These are phyloP conservation scores for Phytopythium vexans DNA, from an alignment of 352 stramenopile genomes.

Conservation along the genomic window DNA sequence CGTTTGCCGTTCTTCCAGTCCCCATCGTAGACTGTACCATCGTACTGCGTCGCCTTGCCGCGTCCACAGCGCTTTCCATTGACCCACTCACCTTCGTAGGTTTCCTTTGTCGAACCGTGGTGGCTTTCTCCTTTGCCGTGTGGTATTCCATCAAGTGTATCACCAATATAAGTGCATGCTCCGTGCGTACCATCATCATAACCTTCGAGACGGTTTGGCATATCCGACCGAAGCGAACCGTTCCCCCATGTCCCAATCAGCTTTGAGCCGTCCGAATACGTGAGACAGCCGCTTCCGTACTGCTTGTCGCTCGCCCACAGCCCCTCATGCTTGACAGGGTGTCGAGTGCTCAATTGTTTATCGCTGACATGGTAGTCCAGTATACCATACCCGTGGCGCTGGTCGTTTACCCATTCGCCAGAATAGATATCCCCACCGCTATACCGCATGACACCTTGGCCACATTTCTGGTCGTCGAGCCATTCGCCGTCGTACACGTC, in stretches of 20 bases:
- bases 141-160: constrained; percentile 36
- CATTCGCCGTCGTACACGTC: constrained; percentile 73
- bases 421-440: constrained; percentile 44
- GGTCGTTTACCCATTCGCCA: constrained; percentile 45
- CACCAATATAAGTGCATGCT: constrained; percentile 42
- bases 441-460: constrained; percentile 54
- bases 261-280: constrained; percentile 50
- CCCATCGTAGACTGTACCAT: constrained; percentile 82
- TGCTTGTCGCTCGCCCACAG: constrained; percentile 61
- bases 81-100: constrained; percentile 50
- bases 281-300: constrained; percentile 54
- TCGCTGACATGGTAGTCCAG: constrained; percentile 18
- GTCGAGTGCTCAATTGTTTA: constrained; percentile 3
- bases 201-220: constrained; percentile 28
- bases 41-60: constrained; percentile 42
- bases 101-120: constrained; percentile 29
- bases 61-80: constrained; percentile 47
- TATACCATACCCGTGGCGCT: constrained; percentile 52
- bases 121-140: constrained; percentile 56
- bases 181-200: constrained; percentile 50
- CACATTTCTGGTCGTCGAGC: constrained; percentile 39
- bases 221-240: constrained; percentile 10
- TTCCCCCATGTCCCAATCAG: constrained; percentile 37
- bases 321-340: constrained; percentile 62
- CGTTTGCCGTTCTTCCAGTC: constrained; percentile 82